Evolutionary conservation across 768 basidiomycete genomes (phyloP).

Genomic region (Lentinula sp.): DNA sequence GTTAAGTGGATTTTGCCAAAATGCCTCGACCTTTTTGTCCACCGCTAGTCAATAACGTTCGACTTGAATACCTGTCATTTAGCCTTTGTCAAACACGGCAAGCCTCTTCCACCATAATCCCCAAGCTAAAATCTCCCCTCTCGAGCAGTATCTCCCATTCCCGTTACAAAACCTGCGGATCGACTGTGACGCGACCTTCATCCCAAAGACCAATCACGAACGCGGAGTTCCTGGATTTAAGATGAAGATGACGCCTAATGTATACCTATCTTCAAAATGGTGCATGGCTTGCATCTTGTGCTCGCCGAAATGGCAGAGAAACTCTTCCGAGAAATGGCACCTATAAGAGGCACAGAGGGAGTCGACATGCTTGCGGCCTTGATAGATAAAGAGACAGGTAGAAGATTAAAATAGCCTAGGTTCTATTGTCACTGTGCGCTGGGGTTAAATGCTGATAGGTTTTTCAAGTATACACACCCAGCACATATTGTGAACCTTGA

Average conservation of each 20-base stretch:
- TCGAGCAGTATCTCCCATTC: conserved; percentile 45
- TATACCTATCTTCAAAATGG: conserved; percentile 64
- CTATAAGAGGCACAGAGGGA: conserved; percentile 57
- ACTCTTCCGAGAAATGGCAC: conserved; percentile 59
- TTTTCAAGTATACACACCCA: too few species aligned
- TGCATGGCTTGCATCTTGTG: conserved; percentile 59
- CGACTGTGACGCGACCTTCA: conserved; percentile 66
- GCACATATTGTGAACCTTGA: too few species aligned
- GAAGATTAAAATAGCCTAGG: background rate
- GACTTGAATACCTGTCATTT: conserved; percentile 63
- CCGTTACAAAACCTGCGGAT: conserved; percentile 56
- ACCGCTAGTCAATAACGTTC: conserved; percentile 69
- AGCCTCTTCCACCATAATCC: conserved; percentile 64
- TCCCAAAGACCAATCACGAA: conserved; percentile 49
- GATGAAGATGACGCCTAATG: conserved; percentile 60
- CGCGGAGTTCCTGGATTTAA: conserved; percentile 64
- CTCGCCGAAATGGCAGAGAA: conserved; percentile 66
- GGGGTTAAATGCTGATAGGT: too few species aligned
- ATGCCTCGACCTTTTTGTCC: conserved; percentile 57
- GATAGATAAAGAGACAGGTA: conserved; percentile 42
- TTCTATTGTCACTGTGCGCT: too few species aligned
- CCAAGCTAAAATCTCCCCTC: conserved; percentile 46
- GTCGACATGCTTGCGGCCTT: conserved; percentile 79
- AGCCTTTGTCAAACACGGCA: conserved; percentile 67
- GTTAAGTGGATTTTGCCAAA: conserved; percentile 69